Evolutionary conservation across 2,329 filamentous ascomycete species (phyloP), one percentile per base, ranked within the genome.

Genomic region (Microcyclospora tardicrescens): DNA sequence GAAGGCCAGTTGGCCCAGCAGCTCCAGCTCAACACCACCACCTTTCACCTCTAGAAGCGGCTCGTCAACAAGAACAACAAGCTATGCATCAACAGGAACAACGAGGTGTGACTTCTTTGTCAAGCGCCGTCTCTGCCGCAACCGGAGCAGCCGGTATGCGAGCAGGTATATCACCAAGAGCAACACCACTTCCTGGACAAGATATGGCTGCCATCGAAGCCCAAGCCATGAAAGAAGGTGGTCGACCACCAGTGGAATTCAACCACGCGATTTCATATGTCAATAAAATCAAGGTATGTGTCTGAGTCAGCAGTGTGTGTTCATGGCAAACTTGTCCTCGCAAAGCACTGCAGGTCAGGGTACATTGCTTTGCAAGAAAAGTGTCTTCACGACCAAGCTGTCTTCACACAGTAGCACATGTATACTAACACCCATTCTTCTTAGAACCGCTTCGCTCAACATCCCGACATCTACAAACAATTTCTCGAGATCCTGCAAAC

Each of bases 251-350:
- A 1, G 91, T 98, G 13, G 91, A 98, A 57, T 98, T 98, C 62
- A 98, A 98, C 58, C 91, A 98, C 63, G 91, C 91, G 0, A 98
- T 98, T 47, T 96, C 87, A 60, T 98, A 98, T 55, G 91, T 98
- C 39, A 98, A 98, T 59, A 98, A 98, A 66, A 98, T 98, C 55
- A 98, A 98, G 79, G 87, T 91, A 65, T 60, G 73, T 52, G 16
- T 24, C 29, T 15, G 2, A 8, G 14, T 35, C 34, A 35, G n/a
- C 13, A 35, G 9, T 24, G 10, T 14, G 16, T 24, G 30, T 39
- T 28, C n/a, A 10, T 9, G n/a, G 6, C 3, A 16, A 24, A 11
- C 35, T 36, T 37, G 34, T 46, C 35, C 10, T 30, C 36, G 32
- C 33, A 28, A 29, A 30, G 10, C 30, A 32, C 12, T 6, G 10